Conservation (phyloP, 805 yeast species). For the Groenewaldozyma tartarivorans region DNA sequence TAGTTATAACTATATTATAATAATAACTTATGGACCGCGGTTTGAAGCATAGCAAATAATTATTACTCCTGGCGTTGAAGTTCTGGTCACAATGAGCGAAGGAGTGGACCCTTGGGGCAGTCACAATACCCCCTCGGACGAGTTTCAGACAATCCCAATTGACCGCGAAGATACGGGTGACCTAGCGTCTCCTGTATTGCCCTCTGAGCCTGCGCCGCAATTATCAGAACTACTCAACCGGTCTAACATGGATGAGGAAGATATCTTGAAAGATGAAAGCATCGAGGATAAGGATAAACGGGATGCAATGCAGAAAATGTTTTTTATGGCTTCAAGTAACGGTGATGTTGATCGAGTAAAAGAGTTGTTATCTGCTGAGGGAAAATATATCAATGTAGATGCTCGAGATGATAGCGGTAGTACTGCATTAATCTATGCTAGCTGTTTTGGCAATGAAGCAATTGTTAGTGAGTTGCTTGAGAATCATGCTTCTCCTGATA, state of each 20-base stretch:
- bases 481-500: conserved; percentile 28
- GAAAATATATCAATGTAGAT: conserved; percentile 24
- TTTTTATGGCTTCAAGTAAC: conserved; percentile 28
- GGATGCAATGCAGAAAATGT: conserved; percentile 21
- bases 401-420: conserved; percentile 29
- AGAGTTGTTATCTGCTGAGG: conserved; percentile 23
- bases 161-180: background rate
- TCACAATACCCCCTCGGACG: too few relatives aligned
- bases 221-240: background rate
- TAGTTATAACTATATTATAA: too few relatives aligned
- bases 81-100: too few relatives aligned
- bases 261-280: conserved; percentile 15
- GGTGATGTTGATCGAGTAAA: conserved; percentile 24
- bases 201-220: conserved; percentile 1
- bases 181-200: conserved; percentile 1
- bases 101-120: too few relatives aligned
- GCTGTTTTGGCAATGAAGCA: conserved; percentile 32
- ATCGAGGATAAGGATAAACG: conserved; percentile 13
- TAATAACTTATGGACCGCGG: too few relatives aligned
- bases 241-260: conserved; percentile 17
- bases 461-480: conserved; percentile 28
- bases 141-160: too few relatives aligned
- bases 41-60: conserved; percentile 3
- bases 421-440: conserved; percentile 31
- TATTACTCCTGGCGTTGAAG: too few relatives aligned